Evolutionary conservation across 192 early-diverging fungal genomes (phyloP).

Genomic region (Diversispora eburnea): DNA sequence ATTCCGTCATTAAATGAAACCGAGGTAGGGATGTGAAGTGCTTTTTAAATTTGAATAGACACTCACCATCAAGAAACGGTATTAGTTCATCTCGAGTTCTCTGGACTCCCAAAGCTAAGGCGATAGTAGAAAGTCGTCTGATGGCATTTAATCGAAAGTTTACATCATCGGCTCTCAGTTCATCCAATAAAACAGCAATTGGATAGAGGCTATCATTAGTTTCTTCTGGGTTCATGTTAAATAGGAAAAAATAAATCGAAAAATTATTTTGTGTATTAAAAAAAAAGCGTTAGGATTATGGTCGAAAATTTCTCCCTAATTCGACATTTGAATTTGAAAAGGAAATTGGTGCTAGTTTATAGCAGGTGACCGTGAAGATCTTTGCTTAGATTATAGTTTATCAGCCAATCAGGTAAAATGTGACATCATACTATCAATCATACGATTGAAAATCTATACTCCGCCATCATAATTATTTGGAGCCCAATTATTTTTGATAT

Average conservation of each 20-base stretch:
- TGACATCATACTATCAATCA: too few relatives aligned
- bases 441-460: too few relatives aligned
- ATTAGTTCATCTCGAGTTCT: constrained; percentile 94
- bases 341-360: too few relatives aligned
- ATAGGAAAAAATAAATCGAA: background rate
- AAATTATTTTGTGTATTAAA: too few relatives aligned
- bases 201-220: constrained; percentile 70
- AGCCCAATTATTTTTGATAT: too few relatives aligned
- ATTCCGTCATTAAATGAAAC: background rate
- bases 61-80: constrained; percentile 92
- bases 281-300: too few relatives aligned
- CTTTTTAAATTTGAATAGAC: constrained; percentile 20
- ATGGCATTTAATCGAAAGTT: constrained; percentile 80
- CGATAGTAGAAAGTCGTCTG: constrained; percentile 76
- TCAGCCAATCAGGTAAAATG: too few relatives aligned
- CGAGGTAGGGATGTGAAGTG: background rate
- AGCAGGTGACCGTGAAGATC: too few relatives aligned
- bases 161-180: constrained; percentile 91
- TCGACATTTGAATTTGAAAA: too few relatives aligned
- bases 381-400: too few relatives aligned
- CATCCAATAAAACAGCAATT: constrained; percentile 87
- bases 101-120: constrained; percentile 90
- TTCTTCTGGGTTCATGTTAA: constrained; percentile 42
- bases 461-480: too few relatives aligned
- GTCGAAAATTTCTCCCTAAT: too few relatives aligned